These are phyloP conservation scores for Borovskyia barvae DNA, from an alignment of 208 protist genomes.

Conservation along the genomic window DNA sequence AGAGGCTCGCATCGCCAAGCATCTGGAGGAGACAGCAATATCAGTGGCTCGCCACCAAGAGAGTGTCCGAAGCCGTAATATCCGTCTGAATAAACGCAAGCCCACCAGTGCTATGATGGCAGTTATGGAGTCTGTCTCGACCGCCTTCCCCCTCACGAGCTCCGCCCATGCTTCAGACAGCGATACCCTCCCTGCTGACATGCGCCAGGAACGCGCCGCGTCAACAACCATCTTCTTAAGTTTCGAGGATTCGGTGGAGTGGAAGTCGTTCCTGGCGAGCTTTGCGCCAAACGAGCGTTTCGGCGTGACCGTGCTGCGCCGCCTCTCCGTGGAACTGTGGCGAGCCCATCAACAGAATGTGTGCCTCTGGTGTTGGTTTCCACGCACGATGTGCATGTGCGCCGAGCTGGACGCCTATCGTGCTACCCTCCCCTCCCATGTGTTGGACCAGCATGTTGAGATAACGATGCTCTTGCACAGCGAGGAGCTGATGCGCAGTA, in stretches of 20 bases:
- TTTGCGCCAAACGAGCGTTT: constrained; percentile 33
- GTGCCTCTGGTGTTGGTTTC: constrained; percentile 85
- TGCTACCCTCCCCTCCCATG: constrained; percentile 20
- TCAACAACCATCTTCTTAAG: constrained; percentile 58
- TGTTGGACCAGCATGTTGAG: constrained; percentile 21
- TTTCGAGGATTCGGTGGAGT: constrained; percentile 60
- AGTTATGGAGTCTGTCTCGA: constrained; percentile 4
- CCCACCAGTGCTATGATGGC: constrained; percentile 2
- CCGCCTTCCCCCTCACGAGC: not conserved
- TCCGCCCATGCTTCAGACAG: not conserved
- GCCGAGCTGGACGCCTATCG: constrained; percentile 42
- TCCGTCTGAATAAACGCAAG: constrained; percentile 17
- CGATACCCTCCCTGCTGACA: not conserved
- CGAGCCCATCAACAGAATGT: constrained; percentile 32
- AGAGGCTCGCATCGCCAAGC: constrained; percentile 16
- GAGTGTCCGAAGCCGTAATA: constrained; percentile 19
- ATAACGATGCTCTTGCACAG: constrained; percentile 79
- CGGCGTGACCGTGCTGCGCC: constrained; percentile 48
- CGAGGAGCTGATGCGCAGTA: constrained; percentile 80
- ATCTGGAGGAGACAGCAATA: constrained; percentile 7
- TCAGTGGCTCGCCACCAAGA: constrained; percentile 18
- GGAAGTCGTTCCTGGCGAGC: constrained; percentile 54
- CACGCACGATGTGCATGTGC: constrained; percentile 63
- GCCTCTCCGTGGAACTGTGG: constrained; percentile 54
- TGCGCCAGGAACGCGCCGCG: too few species aligned